These are phyloP conservation scores for Asterochloris sp. DNA, from an alignment of 139 green algal species.

Conservation along the genomic window DNA sequence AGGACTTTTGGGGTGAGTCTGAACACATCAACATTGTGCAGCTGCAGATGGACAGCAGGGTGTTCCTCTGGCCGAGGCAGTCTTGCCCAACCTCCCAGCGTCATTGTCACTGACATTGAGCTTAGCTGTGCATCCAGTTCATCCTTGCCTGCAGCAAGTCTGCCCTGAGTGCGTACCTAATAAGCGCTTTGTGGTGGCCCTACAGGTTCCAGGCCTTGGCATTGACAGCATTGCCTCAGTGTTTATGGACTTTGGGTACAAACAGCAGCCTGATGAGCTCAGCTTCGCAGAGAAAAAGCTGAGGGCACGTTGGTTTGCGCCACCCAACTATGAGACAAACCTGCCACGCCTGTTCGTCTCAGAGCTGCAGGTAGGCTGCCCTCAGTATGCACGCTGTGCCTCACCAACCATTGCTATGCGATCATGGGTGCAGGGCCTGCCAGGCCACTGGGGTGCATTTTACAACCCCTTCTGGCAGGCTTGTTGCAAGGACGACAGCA, in stretches of 20 bases:
- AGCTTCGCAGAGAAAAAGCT: conserved; percentile 40
- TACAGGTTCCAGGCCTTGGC: conserved; percentile 28
- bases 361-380: conserved; percentile 29
- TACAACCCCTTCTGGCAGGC: too few relatives aligned
- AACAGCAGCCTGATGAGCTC: conserved; percentile 16
- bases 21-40: neutral
- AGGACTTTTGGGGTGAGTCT: conserved; percentile 28
- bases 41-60: neutral
- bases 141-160: neutral
- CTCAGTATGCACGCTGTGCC: too few relatives aligned
- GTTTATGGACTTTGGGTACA: conserved; percentile 42
- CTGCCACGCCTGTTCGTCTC: conserved; percentile 44
- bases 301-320: conserved; percentile 29
- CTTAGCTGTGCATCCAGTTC: neutral
- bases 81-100: neutral
- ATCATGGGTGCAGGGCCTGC: too few relatives aligned
- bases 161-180: neutral
- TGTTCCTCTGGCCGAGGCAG: neutral
- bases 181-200: neutral
- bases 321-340: conserved; percentile 11
- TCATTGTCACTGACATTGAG: neutral
- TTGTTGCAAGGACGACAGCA: too few relatives aligned
- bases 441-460: too few relatives aligned
- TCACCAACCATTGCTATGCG: too few relatives aligned
- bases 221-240: conserved; percentile 23